These are phyloP conservation scores for Cicer cuneatum DNA, from an alignment of 306 rosid genomes.

Conservation along the genomic window DNA sequence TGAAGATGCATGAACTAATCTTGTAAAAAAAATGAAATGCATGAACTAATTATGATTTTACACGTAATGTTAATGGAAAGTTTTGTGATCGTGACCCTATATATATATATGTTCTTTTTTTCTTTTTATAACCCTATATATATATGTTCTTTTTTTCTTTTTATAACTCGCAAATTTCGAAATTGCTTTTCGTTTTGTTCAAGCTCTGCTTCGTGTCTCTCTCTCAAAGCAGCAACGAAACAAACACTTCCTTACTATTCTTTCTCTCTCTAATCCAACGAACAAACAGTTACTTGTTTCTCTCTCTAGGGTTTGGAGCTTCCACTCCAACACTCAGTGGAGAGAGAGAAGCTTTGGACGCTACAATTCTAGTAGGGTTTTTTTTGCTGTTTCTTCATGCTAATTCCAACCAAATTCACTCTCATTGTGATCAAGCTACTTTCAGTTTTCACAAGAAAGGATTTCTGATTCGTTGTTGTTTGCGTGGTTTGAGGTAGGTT, in stretches of 20 bases:
- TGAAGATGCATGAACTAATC: too few species aligned
- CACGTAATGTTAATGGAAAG: too few species aligned
- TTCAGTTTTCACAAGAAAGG: slow-evolving; percentile 26
- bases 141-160: too few species aligned
- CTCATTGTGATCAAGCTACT: slow-evolving; percentile 39
- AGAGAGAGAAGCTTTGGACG: slow-evolving; percentile 23
- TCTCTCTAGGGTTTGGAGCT: slow-evolving; percentile 24
- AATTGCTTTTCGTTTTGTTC: too few species aligned
- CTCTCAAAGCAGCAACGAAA: slow-evolving; percentile 21
- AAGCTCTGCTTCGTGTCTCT: slow-evolving; percentile 19
- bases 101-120: too few species aligned
- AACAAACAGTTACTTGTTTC: slow-evolving; percentile 23
- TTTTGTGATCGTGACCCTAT: neutral
- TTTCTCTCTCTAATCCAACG: slow-evolving; percentile 36
- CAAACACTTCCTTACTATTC: too few species aligned
- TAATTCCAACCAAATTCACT: neutral
- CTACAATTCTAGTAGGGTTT: slow-evolving; percentile 49
- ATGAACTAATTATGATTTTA: too few species aligned
- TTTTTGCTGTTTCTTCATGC: slow-evolving; percentile 22
- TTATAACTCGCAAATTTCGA: too few species aligned
- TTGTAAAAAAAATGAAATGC: too few species aligned
- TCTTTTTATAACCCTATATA: too few species aligned
- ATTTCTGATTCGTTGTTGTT: neutral
- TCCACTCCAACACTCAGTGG: slow-evolving; percentile 39
- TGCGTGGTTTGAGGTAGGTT: slow-evolving; percentile 51